A percentile compares a stretch with the other conserved stretches of the same genome.
phyloP scores from a whole-genome alignment of 208 protist species.

The Blechomonas ayalai region DNA sequence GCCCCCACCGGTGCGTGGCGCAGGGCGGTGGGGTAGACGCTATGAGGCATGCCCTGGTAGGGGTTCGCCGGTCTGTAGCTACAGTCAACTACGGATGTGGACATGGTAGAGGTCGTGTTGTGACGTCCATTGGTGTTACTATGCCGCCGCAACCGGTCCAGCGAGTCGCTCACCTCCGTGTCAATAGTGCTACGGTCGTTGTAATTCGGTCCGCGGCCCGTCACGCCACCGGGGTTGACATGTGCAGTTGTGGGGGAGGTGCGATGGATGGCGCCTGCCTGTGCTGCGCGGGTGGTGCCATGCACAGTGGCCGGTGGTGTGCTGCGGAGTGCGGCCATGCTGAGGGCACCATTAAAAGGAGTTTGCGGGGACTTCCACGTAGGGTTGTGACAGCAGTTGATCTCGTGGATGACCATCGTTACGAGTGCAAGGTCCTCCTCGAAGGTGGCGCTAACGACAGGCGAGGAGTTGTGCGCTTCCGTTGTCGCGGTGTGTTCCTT shows the following conservation, averaged over 20 bases:
- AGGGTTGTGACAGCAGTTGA: constrained; percentile 20
- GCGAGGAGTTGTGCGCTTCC: not conserved
- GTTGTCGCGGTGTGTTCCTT: constrained; percentile 11
- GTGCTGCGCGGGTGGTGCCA: too few species aligned
- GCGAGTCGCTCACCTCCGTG: constrained; percentile 70
- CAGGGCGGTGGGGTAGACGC: not conserved
- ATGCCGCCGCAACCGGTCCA: constrained; percentile 27
- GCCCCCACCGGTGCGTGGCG: too few species aligned
- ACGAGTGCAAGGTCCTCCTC: constrained; percentile 34
- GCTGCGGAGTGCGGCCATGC: not conserved
- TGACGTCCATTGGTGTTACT: constrained; percentile 2
- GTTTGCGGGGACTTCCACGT: too few species aligned
- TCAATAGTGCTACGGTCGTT: constrained; percentile 75
- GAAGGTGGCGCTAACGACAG: constrained; percentile 12
- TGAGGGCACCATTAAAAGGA: too few species aligned
- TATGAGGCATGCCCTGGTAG: constrained; percentile 11
- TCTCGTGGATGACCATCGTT: constrained; percentile 25
- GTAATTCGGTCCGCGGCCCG: not conserved
- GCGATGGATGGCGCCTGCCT: too few species aligned
- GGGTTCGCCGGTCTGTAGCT: constrained; percentile 37
- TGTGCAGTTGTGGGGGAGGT: not conserved
- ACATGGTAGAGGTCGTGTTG: not conserved
- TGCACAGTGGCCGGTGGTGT: not conserved
- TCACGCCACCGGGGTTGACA: not conserved
- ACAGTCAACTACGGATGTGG: constrained; percentile 7